Percentiles rank a stretch among this genome's conserved stretches.
phyloP scores from a whole-genome alignment of 805 yeast genomes.

The Priceomyces melissophilus region DNA sequence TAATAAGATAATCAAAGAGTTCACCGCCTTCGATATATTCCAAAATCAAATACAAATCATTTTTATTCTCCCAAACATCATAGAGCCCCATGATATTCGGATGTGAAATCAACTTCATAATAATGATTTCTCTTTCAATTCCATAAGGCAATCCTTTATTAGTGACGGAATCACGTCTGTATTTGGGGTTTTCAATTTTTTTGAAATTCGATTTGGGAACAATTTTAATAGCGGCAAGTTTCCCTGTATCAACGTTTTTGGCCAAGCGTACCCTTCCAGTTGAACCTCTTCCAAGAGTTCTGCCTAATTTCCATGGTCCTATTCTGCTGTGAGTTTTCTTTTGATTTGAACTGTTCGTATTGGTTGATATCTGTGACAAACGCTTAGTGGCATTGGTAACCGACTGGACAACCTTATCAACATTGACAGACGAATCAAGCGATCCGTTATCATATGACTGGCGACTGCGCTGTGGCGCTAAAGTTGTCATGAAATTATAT shows the following conservation, averaged over 20 bases:
- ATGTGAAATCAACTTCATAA: constrained; percentile 77
- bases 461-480: constrained; percentile 20
- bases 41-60: constrained; percentile 74
- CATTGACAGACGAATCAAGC: constrained; percentile 19
- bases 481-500: constrained; percentile 17
- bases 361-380: constrained; percentile 47
- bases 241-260: constrained; percentile 76
- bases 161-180: constrained; percentile 29
- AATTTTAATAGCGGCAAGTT: constrained; percentile 93
- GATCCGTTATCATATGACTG: constrained; percentile 13
- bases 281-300: constrained; percentile 94
- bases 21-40: constrained; percentile 92
- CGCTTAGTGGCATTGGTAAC: constrained; percentile 48
- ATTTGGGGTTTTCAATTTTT: constrained; percentile 44
- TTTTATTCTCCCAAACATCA: constrained; percentile 97
- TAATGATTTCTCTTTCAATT: constrained; percentile 81
- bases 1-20: constrained; percentile 69
- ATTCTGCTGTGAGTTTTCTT: constrained; percentile 55
- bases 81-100: constrained; percentile 74
- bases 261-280: constrained; percentile 95
- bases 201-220: constrained; percentile 81
- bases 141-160: constrained; percentile 65
- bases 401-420: constrained; percentile 43
- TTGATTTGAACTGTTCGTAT: constrained; percentile 38
- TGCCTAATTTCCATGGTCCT: constrained; percentile 96